Base-by-base conservation (phyloP, 2,329 filamentous ascomycete species). In the Fusarium graminum region DNA sequence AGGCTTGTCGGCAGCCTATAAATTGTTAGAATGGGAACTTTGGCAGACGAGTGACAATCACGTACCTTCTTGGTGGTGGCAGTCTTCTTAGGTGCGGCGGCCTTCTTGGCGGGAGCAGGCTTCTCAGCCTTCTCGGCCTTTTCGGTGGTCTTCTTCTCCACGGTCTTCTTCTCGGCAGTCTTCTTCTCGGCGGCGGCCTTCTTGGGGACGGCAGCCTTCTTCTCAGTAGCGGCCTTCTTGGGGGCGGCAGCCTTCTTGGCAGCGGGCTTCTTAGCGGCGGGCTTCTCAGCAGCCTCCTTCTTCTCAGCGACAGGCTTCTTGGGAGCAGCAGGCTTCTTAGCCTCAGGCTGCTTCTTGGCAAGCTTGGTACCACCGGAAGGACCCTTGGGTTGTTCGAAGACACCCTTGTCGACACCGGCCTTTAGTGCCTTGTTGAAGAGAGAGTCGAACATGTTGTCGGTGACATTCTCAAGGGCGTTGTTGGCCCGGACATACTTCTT, bases 281-380 rank as follows among this genome's bases (percentile, higher is more conserved):
- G 68, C 74, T 77, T 78, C 49, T 67, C 61, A 34, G 54, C 63
- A 25, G 72, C 55, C 32, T 72, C 71, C 69, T 75, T 77, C 72
- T 77, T 86, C 57, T 74, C 68, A 30, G 74, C 58, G 36, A 72
- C 68, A 38, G 74, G 62, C 65, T 75, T 78, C 72, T 77, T 75
- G 32, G 73, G 47, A 45, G 74, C 69, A 51, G 73, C 65, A 45
- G 74, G 64, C 72, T 77, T 77, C 77, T 80, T 80, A 51, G 77
- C 72, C 69, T 79, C 77, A 22, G 75, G 73, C 69, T 84, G 79
- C 84, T 93, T 93, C 89, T 94, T 94, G 61, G 90, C 91, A 62
- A 97, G 90, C 90, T 97, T 97, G 80, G 95, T 93, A 71, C 92
- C 91, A 63, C 93, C 93, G 67, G 93, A 97, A 61, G 92, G 86